Conservation (phyloP, 805 yeast species). For the Suhomyces prunicola region DNA sequence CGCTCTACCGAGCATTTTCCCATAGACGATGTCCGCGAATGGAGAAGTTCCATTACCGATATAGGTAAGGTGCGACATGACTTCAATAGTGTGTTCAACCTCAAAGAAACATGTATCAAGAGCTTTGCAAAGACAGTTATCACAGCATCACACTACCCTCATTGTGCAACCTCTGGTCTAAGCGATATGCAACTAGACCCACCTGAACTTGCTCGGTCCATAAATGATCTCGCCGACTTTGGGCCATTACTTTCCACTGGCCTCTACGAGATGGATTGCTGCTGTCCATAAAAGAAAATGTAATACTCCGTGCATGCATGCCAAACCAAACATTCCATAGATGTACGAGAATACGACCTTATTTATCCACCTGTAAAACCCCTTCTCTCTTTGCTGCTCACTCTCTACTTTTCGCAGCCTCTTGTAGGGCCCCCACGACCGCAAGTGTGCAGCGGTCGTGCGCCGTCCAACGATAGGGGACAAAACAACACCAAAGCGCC, state of each 20-base stretch:
- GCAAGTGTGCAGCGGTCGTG: not conserved
- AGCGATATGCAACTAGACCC: not conserved
- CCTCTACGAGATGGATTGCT: not conserved
- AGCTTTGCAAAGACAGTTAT: slow-evolving; percentile 9
- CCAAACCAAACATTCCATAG: not conserved
- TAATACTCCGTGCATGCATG: not conserved
- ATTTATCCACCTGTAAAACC: no score
- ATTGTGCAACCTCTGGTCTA: not conserved
- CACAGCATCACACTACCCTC: slow-evolving; percentile 9
- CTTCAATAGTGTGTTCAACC: slow-evolving; percentile 18
- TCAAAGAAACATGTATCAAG: slow-evolving; percentile 24
- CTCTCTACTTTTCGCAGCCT: not conserved
- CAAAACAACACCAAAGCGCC: slow-evolving; percentile 1
- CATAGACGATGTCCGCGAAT: slow-evolving; percentile 17
- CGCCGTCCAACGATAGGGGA: slow-evolving; percentile 5
- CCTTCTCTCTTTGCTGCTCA: no score
- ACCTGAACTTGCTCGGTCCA: not conserved
- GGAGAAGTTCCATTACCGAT: slow-evolving; percentile 27
- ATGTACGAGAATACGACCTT: not conserved
- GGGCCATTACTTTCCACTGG: not conserved
- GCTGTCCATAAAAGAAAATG: not conserved
- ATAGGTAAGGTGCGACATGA: slow-evolving; percentile 20
- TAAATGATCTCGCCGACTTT: not conserved
- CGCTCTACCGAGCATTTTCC: slow-evolving; percentile 13
- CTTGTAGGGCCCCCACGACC: not conserved